These are phyloP conservation scores for Coniochaeta sp. DNA, from an alignment of 2,329 filamentous ascomycete genomes.

Conservation along the genomic window DNA sequence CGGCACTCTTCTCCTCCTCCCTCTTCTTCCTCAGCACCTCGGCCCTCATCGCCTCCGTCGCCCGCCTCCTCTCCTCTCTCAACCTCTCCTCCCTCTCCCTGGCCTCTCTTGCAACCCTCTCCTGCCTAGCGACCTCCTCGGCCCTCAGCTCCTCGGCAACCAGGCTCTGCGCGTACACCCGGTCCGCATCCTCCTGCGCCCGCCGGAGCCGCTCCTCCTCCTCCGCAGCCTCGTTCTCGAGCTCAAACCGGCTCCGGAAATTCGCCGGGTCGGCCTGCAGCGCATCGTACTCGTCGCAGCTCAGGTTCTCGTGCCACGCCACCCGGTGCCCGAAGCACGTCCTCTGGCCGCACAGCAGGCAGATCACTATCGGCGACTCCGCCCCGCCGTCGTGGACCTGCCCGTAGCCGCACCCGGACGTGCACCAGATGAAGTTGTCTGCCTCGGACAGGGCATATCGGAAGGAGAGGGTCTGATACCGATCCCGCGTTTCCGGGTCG, in stretches of 20 bases:
- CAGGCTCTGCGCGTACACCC: not conserved
- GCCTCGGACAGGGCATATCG: conserved; percentile 33
- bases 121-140: conserved; percentile 13
- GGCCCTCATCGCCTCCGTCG: conserved; percentile 10
- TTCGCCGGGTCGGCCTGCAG: conserved; percentile 28
- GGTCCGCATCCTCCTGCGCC: not conserved
- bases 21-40: conserved; percentile 14
- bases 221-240: conserved; percentile 28
- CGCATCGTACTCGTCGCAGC: conserved; percentile 34
- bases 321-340: conserved; percentile 34
- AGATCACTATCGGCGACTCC: not conserved
- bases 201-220: conserved; percentile 13
- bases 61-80: conserved; percentile 8
- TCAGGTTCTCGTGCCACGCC: conserved; percentile 32
- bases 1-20: conserved; percentile 26
- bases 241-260: conserved; percentile 22
- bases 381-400: conserved; percentile 38
- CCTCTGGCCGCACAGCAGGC: conserved; percentile 23
- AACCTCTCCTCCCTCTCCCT: conserved; percentile 3
- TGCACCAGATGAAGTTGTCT: conserved; percentile 45
- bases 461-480: conserved; percentile 35
- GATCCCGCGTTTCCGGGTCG: conserved; percentile 31
- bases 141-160: not conserved
- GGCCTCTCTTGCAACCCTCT: conserved; percentile 7
- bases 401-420: conserved; percentile 40